Conservation (phyloP, 169 alveolate genomes). For the Theileria sp. region DNA sequence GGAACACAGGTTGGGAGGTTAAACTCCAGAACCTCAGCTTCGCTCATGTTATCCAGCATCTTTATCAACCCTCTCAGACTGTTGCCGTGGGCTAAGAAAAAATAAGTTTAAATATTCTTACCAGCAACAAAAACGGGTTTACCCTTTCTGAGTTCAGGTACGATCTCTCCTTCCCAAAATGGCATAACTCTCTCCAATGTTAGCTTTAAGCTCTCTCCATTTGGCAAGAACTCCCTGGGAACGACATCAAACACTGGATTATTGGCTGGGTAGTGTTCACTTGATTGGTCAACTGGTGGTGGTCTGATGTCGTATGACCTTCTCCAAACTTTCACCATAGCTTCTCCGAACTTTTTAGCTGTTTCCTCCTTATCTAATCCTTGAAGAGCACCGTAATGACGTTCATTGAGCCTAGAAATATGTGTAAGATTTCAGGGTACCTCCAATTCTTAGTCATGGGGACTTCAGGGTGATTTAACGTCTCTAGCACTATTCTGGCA, state of each 20-base stretch:
- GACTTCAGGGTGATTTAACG: slow-evolving; percentile 84
- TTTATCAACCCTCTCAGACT: slow-evolving; percentile 94
- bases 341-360: slow-evolving; percentile 94
- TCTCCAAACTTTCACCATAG: slow-evolving; percentile 93
- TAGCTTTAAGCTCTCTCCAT: slow-evolving; percentile 92
- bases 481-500: slow-evolving; percentile 86
- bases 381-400: slow-evolving; percentile 97
- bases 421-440: slow-evolving; percentile 9
- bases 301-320: slow-evolving; percentile 96
- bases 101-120: slow-evolving; percentile 39
- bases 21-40: slow-evolving; percentile 89
- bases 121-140: slow-evolving; percentile 87
- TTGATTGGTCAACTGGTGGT: slow-evolving; percentile 88
- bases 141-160: slow-evolving; percentile 89
- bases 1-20: slow-evolving; percentile 98
- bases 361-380: slow-evolving; percentile 96
- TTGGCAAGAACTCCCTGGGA: slow-evolving; percentile 90
- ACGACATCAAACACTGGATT: slow-evolving; percentile 82
- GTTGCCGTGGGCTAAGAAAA: slow-evolving; percentile 97
- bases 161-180: slow-evolving; percentile 91
- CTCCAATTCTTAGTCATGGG: slow-evolving; percentile 90
- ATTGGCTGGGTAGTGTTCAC: slow-evolving; percentile 88
- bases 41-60: slow-evolving; percentile 90
- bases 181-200: slow-evolving; percentile 94
- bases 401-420: slow-evolving; percentile 88